Evolutionary conservation across 169 alveolate genomes (phyloP).

Genomic region (Plasmodium reichenowi): DNA sequence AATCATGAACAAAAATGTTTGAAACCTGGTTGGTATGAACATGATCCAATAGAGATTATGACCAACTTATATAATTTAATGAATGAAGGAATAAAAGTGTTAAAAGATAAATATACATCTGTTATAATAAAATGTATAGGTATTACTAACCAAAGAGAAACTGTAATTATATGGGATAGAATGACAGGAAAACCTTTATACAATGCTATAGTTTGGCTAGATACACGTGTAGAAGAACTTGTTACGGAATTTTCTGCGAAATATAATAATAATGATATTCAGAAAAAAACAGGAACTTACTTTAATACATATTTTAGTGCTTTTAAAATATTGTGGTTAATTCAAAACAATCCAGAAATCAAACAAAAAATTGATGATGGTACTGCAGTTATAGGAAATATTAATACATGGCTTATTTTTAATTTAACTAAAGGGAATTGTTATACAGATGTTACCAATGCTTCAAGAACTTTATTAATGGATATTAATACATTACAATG

Average conservation of each 20-base stretch:
- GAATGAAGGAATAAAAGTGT: conserved; percentile 78
- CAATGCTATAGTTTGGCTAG: conserved; percentile 96
- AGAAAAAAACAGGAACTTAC: conserved; percentile 91
- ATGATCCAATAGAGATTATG: conserved; percentile 87
- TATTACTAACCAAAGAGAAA: conserved; percentile 91
- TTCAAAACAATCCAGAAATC: conserved; percentile 84
- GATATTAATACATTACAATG: conserved; percentile 90
- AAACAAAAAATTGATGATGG: conserved; percentile 79
- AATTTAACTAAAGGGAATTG: conserved; percentile 85
- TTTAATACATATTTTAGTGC: conserved; percentile 93
- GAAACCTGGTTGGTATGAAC: conserved; percentile 89
- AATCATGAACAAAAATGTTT: conserved; percentile 86
- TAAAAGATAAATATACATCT: conserved; percentile 69
- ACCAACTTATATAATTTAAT: conserved; percentile 81
- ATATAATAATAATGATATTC: conserved; percentile 82
- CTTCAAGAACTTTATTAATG: conserved; percentile 94
- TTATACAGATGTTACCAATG: conserved; percentile 95
- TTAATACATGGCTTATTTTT: conserved; percentile 91
- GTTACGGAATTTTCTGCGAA: conserved; percentile 80
- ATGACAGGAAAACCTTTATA: conserved; percentile 90
- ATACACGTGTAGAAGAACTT: conserved; percentile 88
- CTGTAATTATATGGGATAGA: conserved; percentile 91
- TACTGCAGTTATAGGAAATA: conserved; percentile 89
- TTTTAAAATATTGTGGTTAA: conserved; percentile 85
- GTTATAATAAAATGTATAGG: conserved; percentile 85